Conservation (phyloP, 768 basidiomycete genomes). For the Pleurotus pulmonarius region DNA sequence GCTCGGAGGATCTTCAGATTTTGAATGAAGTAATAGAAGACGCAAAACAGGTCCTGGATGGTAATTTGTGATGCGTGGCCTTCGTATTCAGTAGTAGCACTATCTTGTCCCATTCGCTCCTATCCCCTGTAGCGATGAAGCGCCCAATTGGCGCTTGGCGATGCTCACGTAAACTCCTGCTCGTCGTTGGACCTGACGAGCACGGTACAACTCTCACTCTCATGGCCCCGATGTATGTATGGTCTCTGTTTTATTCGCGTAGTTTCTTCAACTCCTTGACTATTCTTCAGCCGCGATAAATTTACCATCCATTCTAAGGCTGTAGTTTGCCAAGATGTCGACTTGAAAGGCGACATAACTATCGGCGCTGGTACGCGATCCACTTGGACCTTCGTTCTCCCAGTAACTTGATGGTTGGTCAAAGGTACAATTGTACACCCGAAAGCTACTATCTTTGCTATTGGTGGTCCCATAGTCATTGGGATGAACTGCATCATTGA, state of each 20-base stretch:
- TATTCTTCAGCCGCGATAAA: conserved; percentile 66
- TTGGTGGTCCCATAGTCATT: conserved; percentile 87
- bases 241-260: too few species aligned
- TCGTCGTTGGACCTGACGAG: too few species aligned
- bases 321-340: conserved; percentile 89
- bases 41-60: conserved; percentile 27
- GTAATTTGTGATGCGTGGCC: too few species aligned
- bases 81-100: too few species aligned
- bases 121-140: too few species aligned
- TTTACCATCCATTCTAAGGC: conserved; percentile 89
- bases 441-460: conserved; percentile 89
- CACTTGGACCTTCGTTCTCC: neutral
- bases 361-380: conserved; percentile 72
- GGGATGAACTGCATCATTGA: conserved; percentile 89
- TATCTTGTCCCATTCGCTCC: too few species aligned
- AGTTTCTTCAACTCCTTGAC: too few species aligned
- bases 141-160: too few species aligned
- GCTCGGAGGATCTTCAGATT: conserved; percentile 34
- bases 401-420: neutral
- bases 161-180: too few species aligned
- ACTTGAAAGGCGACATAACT: conserved; percentile 91
- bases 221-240: too few species aligned
- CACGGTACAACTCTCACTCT: too few species aligned
- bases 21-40: conserved; percentile 41
- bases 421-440: conserved; percentile 88